Evolutionary conservation across 1,284 basidiomycete genomes (phyloP), one percentile per base, ranked within the genome.

Genomic region (Ceratobasidium papillatum): DNA sequence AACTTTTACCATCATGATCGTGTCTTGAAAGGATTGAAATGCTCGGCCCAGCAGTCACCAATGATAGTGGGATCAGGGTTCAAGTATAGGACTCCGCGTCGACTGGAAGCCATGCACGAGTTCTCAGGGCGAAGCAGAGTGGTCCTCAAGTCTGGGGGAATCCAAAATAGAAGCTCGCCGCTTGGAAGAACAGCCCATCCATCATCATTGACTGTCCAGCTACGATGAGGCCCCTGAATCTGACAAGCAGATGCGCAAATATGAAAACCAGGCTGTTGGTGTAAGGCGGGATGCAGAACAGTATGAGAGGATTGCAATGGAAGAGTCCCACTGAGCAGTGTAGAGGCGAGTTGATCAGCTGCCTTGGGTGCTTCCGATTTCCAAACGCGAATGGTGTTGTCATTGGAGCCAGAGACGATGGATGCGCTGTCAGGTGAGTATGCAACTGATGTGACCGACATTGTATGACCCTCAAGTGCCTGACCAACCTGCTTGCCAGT

Each of bases 351-450:
- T n/a, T n/a, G n/a, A 14, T n/a, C 22, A 0, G 52, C 27, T 1
- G 25, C 9, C 5, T 1, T 25, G 14, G 63, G 47, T 34, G 74
- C 47, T 3, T 47, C 12, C 19, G 41, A 51, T 17, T 69, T 43
- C 74, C 74, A 75, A 1, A 75, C 12, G n/a, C 47, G 73, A 12
- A 66, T 56, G 25, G 62, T 74, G 1, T 12, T n/a, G 73, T 74
- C 73, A 1, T 1, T 0, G 5, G 63, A 74, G 1, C 62, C 30
- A 25, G 73, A 66, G 34, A 47, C 63, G 49, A 74, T 54, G 17
- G 25, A 34, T n/a, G 43, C n/a, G n/a, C 34, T 32, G 25, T 56
- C 51, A 11, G 62, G 73, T 8, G 36, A 66, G 74, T 27, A 66
- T 3, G 74, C 52, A 32, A 75, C 17, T 22, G 36, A 68, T 0